Conservation (phyloP, 306 rosid genomes). For the Gastrolobium bilobum region DNA sequence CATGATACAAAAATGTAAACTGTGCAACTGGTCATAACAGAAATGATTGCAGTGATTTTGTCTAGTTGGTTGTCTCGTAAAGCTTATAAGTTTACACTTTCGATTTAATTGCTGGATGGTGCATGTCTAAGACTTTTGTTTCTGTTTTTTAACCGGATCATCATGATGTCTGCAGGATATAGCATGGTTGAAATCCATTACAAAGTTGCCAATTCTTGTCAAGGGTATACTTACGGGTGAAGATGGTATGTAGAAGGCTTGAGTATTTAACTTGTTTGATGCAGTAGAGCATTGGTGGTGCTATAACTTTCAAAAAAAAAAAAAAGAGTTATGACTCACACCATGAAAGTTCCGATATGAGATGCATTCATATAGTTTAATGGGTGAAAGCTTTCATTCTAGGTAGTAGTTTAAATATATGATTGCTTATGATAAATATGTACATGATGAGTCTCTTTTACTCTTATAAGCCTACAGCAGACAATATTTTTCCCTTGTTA, state of each 20-base stretch:
- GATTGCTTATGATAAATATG: too few relatives aligned
- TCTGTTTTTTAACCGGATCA: neutral
- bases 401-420: too few relatives aligned
- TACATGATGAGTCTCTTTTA: too few relatives aligned
- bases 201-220: slow-evolving; percentile 49
- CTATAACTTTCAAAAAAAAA: too few relatives aligned
- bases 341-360: too few relatives aligned
- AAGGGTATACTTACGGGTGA: slow-evolving; percentile 52
- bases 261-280: too few relatives aligned
- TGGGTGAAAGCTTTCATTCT: too few relatives aligned
- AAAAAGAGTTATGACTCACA: too few relatives aligned
- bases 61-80: neutral
- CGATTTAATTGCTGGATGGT: neutral
- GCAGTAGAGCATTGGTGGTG: too few relatives aligned
- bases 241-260: slow-evolving; percentile 42
- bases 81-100: neutral
- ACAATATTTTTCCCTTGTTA: neutral
- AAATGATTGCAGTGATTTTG: neutral
- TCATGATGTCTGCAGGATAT: slow-evolving; percentile 43
- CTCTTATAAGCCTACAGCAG: neutral
- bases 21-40: neutral
- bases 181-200: slow-evolving; percentile 53
- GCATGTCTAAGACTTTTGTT: neutral
- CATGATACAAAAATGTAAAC: neutral
- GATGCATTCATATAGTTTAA: too few relatives aligned